Base-by-base conservation (phyloP, 345 rosid genomes). In the Salix caprea region DNA sequence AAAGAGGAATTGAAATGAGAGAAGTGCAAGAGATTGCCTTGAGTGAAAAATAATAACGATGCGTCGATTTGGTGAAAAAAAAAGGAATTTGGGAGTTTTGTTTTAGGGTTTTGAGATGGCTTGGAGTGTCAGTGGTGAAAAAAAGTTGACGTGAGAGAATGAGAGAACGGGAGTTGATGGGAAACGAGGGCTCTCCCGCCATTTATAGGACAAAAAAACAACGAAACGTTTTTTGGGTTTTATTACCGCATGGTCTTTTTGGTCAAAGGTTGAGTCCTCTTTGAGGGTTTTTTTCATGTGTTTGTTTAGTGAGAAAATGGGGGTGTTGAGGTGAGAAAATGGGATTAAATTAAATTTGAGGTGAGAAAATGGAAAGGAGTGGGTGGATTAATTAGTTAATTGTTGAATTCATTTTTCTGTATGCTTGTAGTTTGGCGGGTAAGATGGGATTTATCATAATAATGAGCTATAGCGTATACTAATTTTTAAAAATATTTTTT, bases 121-220 rank as follows among this genome's bases (percentile, higher is more conserved):
- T 67, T 9, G 12, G 40, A 78, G 77, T 61, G 84, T 24, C 72
- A 86, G 69, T 80, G 64, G 72, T 7, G 78, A 70, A 71, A 77
- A 2, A 65, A 8, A 2, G 73, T 78, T 54, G 76, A 78, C 67
- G 34, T 69, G 74, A 69, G 74, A 46, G 34, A 34, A 74, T 26
- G 79, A 80, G 73, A 80, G 76, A 5, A 34, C 6, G 75, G 75
- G 82, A 80, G 84, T 85, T 82, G 80, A 70, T 28, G 78, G 4
- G 75, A 48, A 67, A 74, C 15, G 19, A 15, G 42, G 81, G 44
- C 44, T 2, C 85, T 85, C 89, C 86, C 84, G 88, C 85, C 82
- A 77, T 85, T 83, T 88, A 82, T 85, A 80, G 79, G 76, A 71
- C 77, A 37, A 73, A n/a, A 21, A 9, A 34, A 32, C 5, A 34